These are phyloP conservation scores for Trichoderma sp. DNA, from an alignment of 2,329 filamentous ascomycete genomes.

Conservation along the genomic window DNA sequence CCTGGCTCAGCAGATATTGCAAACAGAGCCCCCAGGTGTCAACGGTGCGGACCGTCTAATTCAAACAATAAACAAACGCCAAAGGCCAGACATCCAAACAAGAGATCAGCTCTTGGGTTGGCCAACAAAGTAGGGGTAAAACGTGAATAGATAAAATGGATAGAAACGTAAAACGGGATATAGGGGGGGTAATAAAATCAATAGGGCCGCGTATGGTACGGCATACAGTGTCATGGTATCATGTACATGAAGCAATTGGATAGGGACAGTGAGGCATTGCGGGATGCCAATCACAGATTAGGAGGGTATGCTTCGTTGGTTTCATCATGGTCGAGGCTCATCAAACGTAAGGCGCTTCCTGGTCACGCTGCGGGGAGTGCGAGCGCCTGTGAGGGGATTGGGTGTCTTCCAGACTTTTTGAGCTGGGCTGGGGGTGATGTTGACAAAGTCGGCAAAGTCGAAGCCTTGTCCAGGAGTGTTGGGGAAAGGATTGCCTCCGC, in stretches of 20 bases:
- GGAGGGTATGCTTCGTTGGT: constrained; percentile 1
- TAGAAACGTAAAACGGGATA: background rate
- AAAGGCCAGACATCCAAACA: constrained; percentile 15
- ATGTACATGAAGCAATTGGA: constrained; percentile 31
- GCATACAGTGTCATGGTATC: constrained; percentile 37
- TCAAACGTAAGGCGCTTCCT: constrained; percentile 80
- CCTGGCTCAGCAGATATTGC: background rate
- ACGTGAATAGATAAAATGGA: background rate
- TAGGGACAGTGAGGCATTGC: constrained; percentile 12
- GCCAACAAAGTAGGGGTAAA: background rate
- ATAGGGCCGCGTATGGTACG: constrained; percentile 21
- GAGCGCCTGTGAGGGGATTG: constrained; percentile 47
- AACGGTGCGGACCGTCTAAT: constrained; percentile 1
- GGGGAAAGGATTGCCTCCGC: constrained; percentile 65
- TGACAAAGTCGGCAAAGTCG: constrained; percentile 95
- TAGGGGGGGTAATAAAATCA: constrained; percentile 9
- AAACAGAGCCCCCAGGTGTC: background rate
- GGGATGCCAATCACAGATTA: constrained; percentile 1
- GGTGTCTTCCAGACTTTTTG: constrained; percentile 88
- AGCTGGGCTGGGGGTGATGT: constrained; percentile 92
- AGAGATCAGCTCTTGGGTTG: background rate
- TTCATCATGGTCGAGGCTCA: constrained; percentile 43
- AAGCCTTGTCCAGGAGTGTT: constrained; percentile 79
- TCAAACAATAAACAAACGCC: constrained; percentile 7
- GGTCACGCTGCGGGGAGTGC: constrained; percentile 63